Evolutionary conservation across 805 yeast genomes (phyloP).

Genomic region (Starmera amethionina): DNA sequence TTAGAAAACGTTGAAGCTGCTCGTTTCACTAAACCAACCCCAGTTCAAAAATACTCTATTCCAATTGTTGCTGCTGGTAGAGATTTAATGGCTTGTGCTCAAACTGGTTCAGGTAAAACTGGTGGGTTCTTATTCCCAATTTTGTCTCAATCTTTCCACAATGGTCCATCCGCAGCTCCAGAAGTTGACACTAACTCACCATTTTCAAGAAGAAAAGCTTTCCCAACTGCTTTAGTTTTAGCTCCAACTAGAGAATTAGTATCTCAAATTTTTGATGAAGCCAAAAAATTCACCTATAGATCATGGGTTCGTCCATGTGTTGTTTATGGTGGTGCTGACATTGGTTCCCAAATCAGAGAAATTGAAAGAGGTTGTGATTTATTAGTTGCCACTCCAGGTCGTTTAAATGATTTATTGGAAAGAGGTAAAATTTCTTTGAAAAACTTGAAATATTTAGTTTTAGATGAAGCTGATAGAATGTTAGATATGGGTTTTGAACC

Average conservation of each 20-base stretch:
- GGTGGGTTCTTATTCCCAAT: constrained; percentile 99
- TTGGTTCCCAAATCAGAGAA: constrained; percentile 76
- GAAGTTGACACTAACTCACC: constrained; percentile 25
- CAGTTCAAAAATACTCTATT: constrained; percentile 88
- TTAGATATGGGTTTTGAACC: constrained; percentile 99
- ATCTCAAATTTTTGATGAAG: constrained; percentile 92
- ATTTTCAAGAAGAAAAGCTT: constrained; percentile 67
- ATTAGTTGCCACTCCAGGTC: constrained; percentile 98
- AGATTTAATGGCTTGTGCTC: constrained; percentile 96
- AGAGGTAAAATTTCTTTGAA: constrained; percentile 87
- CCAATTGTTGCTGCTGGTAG: constrained; percentile 85
- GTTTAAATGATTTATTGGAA: constrained; percentile 90
- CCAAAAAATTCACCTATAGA: constrained; percentile 91
- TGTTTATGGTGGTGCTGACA: constrained; percentile 98
- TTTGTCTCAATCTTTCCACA: constrained; percentile 77
- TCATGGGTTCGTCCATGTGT: constrained; percentile 97
- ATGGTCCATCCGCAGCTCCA: constrained; percentile 69
- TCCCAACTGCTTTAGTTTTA: constrained; percentile 89
- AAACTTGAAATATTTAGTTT: constrained; percentile 85
- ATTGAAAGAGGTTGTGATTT: constrained; percentile 92
- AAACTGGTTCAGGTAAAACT: constrained; percentile 99
- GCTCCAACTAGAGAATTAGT: constrained; percentile 99
- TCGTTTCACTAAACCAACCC: constrained; percentile 92
- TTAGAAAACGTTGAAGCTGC: constrained; percentile 83
- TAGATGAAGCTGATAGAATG: constrained; percentile 99